Percentiles rank a stretch among this genome's conserved stretches.
Conservation (phyloP, 2,329 filamentous ascomycete genomes). For the Lachnellula arida region DNA sequence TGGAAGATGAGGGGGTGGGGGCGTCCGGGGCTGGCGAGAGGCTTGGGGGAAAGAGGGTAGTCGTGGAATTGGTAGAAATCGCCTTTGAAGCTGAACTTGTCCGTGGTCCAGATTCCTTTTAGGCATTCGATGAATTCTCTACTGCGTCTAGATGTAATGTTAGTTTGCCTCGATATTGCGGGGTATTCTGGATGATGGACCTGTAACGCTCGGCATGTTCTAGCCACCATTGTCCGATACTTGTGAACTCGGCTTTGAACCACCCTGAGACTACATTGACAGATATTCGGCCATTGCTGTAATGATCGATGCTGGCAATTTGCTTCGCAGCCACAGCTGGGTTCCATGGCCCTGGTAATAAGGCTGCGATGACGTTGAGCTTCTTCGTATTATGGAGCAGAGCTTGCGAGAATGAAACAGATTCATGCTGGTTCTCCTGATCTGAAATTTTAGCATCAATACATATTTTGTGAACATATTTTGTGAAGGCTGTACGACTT, state of each 20-base stretch:
- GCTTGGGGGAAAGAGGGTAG: conserved; percentile 46
- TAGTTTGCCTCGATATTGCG: background rate
- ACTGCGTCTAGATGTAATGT: conserved; percentile 30
- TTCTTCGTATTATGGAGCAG: conserved; percentile 43
- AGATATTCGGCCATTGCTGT: conserved; percentile 45
- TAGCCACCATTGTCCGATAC: conserved; percentile 51
- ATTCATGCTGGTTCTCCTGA: conserved; percentile 44
- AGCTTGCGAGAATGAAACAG: conserved; percentile 48
- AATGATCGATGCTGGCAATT: conserved; percentile 49
- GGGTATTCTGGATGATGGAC: background rate
- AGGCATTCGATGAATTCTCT: conserved; percentile 48
- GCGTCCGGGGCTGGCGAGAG: conserved; percentile 38
- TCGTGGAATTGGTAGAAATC: conserved; percentile 51
- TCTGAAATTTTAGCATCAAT: background rate
- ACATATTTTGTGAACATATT: no score
- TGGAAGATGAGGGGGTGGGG: conserved; percentile 50
- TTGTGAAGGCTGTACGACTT: background rate
- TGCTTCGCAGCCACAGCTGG: conserved; percentile 49
- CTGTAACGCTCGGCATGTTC: conserved; percentile 49
- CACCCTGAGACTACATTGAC: conserved; percentile 51
- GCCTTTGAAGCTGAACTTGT: conserved; percentile 45
- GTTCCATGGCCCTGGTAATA: conserved; percentile 47
- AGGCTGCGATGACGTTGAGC: conserved; percentile 47
- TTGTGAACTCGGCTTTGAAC: conserved; percentile 49
- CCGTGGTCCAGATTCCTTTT: conserved; percentile 46